Percentiles rank a stretch among this genome's conserved stretches.
These are phyloP conservation scores for Ascoidea asiatica DNA, from an alignment of 805 yeast genomes.

Conservation along the genomic window DNA sequence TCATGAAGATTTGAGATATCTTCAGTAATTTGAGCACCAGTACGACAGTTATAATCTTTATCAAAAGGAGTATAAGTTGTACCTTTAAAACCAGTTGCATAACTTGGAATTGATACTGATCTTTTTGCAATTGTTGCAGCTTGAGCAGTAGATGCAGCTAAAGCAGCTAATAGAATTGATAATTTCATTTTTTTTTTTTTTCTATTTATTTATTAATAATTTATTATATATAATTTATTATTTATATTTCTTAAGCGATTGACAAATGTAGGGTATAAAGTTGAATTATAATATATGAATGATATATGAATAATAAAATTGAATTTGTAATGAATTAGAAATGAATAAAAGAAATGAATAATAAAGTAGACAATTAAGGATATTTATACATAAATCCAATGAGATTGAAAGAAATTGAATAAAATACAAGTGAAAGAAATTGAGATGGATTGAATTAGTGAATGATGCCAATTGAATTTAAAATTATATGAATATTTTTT, in stretches of 20 bases:
- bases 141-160: background rate
- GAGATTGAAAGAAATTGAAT: background rate
- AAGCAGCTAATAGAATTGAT: background rate
- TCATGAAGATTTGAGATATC: slow-evolving; percentile 32
- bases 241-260: background rate
- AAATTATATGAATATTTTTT: background rate
- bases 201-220: too few relatives aligned
- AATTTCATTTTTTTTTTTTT: background rate
- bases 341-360: background rate
- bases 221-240: too few relatives aligned
- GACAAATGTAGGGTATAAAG: background rate
- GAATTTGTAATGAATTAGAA: background rate
- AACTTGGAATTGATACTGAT: slow-evolving; percentile 7
- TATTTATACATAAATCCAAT: background rate
- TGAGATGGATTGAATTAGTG: background rate
- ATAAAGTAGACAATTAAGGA: background rate
- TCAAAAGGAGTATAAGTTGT: slow-evolving; percentile 57
- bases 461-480: background rate
- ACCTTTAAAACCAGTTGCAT: slow-evolving; percentile 26
- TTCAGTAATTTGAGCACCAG: slow-evolving; percentile 27
- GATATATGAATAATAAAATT: background rate
- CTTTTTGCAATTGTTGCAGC: slow-evolving; percentile 4
- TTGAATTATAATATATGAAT: background rate
- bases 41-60: slow-evolving; percentile 40
- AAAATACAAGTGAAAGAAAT: background rate